Conservation (phyloP, 345 rosid genomes). For the Citrus medica region DNA sequence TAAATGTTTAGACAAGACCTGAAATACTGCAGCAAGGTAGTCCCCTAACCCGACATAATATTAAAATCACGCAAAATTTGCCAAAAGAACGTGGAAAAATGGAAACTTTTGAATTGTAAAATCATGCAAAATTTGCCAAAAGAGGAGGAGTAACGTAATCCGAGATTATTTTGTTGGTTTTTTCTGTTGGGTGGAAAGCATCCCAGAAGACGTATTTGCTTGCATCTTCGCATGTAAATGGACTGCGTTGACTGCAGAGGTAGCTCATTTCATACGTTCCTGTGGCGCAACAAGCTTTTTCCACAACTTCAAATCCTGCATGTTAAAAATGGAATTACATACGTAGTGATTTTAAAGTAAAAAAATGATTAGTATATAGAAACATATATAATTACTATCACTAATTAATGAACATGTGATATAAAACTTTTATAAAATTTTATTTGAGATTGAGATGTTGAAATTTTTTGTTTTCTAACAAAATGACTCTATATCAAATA, state of each 20-base stretch:
- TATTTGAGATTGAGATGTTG: no score
- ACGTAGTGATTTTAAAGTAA: not conserved
- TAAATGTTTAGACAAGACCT: not conserved
- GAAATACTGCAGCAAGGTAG: not conserved
- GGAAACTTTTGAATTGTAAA: no score
- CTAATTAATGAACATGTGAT: no score
- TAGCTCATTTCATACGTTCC: constrained; percentile 57
- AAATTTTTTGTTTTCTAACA: no score
- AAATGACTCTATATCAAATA: no score
- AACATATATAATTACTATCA: no score
- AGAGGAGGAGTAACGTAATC: constrained; percentile 17
- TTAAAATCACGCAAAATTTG: constrained; percentile 16
- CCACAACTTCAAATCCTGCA: constrained; percentile 44
- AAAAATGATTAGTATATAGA: no score
- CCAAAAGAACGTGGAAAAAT: constrained; percentile 4
- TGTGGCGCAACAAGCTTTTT: constrained; percentile 51
- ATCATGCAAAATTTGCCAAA: constrained; percentile 19
- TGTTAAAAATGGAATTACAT: not conserved
- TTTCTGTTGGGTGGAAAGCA: constrained; percentile 44
- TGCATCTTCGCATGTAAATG: constrained; percentile 49
- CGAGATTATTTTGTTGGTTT: constrained; percentile 24
- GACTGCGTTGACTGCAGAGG: constrained; percentile 31
- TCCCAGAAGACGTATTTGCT: constrained; percentile 52
- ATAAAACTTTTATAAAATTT: no score
- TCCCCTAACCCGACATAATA: not conserved